Base-by-base conservation (phyloP, 345 rosid genomes). In the Clarkia xantiana region DNA sequence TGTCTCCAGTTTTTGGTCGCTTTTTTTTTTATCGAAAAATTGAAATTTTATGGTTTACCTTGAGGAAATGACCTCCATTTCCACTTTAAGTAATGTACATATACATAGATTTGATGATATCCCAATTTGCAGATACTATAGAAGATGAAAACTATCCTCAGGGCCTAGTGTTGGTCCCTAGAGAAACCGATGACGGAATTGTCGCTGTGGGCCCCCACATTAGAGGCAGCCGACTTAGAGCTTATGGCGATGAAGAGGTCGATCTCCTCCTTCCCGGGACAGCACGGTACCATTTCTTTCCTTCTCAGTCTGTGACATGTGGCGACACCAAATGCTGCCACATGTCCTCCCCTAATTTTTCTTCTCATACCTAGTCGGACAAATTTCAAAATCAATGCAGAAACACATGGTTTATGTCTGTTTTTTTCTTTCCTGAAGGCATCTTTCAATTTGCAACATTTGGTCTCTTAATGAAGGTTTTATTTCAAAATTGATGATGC, bases 201-300 rank as follows among this genome's bases (percentile, higher is more conserved):
- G 71, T 69, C n/a, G 83, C 84, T 42, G 89, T 77, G 42, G 94
- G 96, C 20, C 67, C 98, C 60, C 98, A 86, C 62, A 74, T 91
- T 14, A 73, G 96, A 69, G 98, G 98, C 43, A 81, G 96, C 54
- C 76, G 93, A 52, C 63, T 91, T 59, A 73, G 94, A 52, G 89
- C 90, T 49, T 88, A 62, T 15, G 95, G 97, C 18, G 76, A 81
- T 53, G 94, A 81, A 77, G 98, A 79, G 71, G 98, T 91, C 14
- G 96, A 91, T 72, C 98, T 91, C 57, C 94, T 91, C 54, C 96
- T 91, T 15, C 98, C 96, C 13, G 98, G 94, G 40, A 91, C 98
- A 53, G 98, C 94, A 56, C 84, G 98, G 98, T 86, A 79, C 40
- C 47, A 42, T 38, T 38, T 51, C 67, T 57, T 42, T 18, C 40